A percentile compares a stretch with the other conserved stretches of the same genome.
Evolutionary conservation across 768 basidiomycete genomes (phyloP).

Genomic region (Hypsizygus marmoreus): DNA sequence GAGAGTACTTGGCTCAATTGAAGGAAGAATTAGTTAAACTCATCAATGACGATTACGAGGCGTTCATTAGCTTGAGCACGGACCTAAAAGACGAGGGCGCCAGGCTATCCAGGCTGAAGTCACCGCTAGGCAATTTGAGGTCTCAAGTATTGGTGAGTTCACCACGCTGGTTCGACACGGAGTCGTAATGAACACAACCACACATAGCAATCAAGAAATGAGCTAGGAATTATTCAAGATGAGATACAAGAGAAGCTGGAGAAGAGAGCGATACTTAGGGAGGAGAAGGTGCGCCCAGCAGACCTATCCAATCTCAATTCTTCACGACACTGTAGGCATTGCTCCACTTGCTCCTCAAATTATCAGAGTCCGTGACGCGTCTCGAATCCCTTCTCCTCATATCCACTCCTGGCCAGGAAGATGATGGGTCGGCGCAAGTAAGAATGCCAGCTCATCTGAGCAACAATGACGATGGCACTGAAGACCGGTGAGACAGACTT

Average conservation of each 20-base stretch:
- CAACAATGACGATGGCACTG: slow-evolving; percentile 44
- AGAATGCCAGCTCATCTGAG: slow-evolving; percentile 35
- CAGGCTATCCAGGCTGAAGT: slow-evolving; percentile 65
- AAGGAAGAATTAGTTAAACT: slow-evolving; percentile 94
- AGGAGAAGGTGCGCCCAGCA: slow-evolving; percentile 78
- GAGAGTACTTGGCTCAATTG: slow-evolving; percentile 79
- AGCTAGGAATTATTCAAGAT: slow-evolving; percentile 67
- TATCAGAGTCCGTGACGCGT: slow-evolving; percentile 88
- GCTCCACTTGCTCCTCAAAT: slow-evolving; percentile 84
- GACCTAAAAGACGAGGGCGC: slow-evolving; percentile 85
- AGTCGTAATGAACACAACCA: too few relatives aligned
- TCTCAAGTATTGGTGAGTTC: slow-evolving; percentile 66
- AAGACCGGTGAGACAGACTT: slow-evolving; percentile 36
- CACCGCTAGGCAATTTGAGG: slow-evolving; percentile 66
- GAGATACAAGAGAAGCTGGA: slow-evolving; percentile 79
- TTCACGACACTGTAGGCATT: slow-evolving; percentile 54
- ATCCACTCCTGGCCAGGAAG: slow-evolving; percentile 49
- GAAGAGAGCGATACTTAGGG: slow-evolving; percentile 73
- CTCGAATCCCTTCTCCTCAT: slow-evolving; percentile 86
- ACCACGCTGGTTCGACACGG: not conserved
- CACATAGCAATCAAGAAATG: slow-evolving; percentile 65
- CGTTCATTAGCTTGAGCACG: slow-evolving; percentile 94
- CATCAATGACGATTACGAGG: slow-evolving; percentile 98
- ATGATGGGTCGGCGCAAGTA: slow-evolving; percentile 31
- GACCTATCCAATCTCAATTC: slow-evolving; percentile 3